Evolutionary conservation across 805 yeast genomes (phyloP).

Genomic region (Yarrowia sp.): DNA sequence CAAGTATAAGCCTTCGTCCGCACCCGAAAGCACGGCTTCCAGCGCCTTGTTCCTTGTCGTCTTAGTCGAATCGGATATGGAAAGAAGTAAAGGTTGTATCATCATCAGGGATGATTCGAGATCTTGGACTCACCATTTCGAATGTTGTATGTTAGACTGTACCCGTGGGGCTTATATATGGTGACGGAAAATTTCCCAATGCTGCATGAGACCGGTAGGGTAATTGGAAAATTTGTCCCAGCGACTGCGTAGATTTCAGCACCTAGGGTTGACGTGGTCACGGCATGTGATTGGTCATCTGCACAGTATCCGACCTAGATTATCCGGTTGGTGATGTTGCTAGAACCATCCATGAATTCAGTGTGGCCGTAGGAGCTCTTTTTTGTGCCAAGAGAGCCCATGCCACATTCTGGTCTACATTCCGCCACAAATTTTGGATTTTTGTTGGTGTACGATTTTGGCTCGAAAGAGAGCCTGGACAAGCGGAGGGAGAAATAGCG

Average conservation of each 20-base stretch:
- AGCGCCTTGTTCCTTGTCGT: conserved; percentile 49
- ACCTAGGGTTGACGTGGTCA: conserved; percentile 28
- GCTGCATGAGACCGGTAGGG: conserved; percentile 27
- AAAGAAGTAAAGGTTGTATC: conserved; percentile 51
- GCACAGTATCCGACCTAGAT: conserved; percentile 16
- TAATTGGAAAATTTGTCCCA: conserved; percentile 11
- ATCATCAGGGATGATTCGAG: conserved; percentile 45
- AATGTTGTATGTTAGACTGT: conserved; percentile 20
- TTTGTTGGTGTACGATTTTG: conserved; percentile 3
- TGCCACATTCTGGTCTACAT: conserved; percentile 11
- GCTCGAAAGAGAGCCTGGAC: background rate
- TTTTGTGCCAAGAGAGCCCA: conserved; percentile 1
- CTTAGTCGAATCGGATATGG: conserved; percentile 53
- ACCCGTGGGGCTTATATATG: conserved; percentile 30
- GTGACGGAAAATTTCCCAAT: conserved; percentile 17
- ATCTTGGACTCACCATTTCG: conserved; percentile 27
- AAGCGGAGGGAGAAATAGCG: background rate
- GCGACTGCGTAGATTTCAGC: conserved; percentile 28
- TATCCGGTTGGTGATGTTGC: background rate
- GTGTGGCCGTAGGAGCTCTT: background rate
- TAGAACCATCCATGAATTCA: background rate
- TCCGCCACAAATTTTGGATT: conserved; percentile 4
- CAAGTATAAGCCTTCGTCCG: conserved; percentile 51
- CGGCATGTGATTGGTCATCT: conserved; percentile 18
- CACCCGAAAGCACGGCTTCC: conserved; percentile 31